Evolutionary conservation across 441 rosid genomes (phyloP), one percentile per base, ranked within the genome.

Genomic region (Brassica hybrid): DNA sequence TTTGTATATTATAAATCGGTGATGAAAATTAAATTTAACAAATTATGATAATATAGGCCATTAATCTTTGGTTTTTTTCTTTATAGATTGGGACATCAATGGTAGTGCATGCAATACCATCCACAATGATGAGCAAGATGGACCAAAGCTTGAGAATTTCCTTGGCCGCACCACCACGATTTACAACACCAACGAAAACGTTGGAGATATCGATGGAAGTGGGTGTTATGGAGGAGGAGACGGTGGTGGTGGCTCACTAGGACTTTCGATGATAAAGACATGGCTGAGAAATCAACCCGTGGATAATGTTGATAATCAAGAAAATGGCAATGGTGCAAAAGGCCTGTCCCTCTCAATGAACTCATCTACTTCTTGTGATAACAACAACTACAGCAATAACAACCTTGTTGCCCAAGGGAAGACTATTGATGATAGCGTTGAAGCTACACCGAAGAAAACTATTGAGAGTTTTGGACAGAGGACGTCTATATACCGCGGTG

Each of bases 131-230:
- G 75, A 79, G 30, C 87, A 83, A 72, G 86, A 83, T 81, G 83
- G 83, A 65, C 97, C 96, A 7, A 94, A 94, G 81, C 88, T 91
- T 9, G 97, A 94, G 75, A 88, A 91, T 86, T 94, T 94, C 84
- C 89, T 94, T 1, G 96, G 96, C 3, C 84, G 86, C 63, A 83
- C 79, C 76, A 79, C 89, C 62, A 67, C 77, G 0, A 23, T 66
- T 59, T 36, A 76, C 72, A 60, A 67, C 67, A 65, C 63, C 50
- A 74, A 48, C 45, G 72, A 73, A 30, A 64, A 50, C 67, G 76
- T 68, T 18, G 86, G 84, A 14, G 90, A 82, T n/a, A n/a, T n/a
- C n/a, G n/a, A n/a, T 30, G 83, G 68, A 17, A 67, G 32, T 52
- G 65, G 41, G 10, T 65, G 18, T 14, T 19, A 32, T 34, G 57